Evolutionary conservation across 2,329 filamentous ascomycete species (phyloP), one percentile per base, ranked within the genome.

Genomic region (Penicillium italicum): DNA sequence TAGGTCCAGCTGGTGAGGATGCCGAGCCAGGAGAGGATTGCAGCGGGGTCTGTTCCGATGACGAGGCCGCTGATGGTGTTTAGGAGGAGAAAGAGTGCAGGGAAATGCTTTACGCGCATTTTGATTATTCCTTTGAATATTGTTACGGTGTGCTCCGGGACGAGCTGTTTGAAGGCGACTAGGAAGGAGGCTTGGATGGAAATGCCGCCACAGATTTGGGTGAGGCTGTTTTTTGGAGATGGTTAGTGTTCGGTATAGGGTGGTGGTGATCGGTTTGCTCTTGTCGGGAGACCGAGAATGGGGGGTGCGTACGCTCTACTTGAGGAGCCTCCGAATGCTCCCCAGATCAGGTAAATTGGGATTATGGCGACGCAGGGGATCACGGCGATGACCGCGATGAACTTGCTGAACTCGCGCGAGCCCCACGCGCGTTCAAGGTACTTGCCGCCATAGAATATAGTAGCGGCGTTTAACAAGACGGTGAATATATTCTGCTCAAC

Each of bases 381-480:
- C 67, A 96, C 74, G 14, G 89, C 81, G 46, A 88, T 83, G 62
- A 96, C 81, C 16, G 89, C 77, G 45, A 97, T 79, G 72, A 97
- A 97, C 75, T 96, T 97, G 68, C 86, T 90, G 72, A 97, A 90
- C 74, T 97, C 93, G 55, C 83, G 84, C 26, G 90, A 93, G 31
- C 91, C 92, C 94, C 93, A 99, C 33, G 94, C 93, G 68, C 94
- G 83, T 81, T 99, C 94, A 22, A 99, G 84, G 74, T 99, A 99
- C 66, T 91, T 86, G 10, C 94, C 94, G 53, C 93, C 93, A 77
- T 96, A 90, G 74, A 92, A 96, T 51, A 97, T 76, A 1, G 92
- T 92, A 41, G 87, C 78, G 28, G 82, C 86, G 45, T 90, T 91
- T 55, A 96, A 85, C 26, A 84, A 76, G 41, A 97, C 80, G 11